Conservation (phyloP, 306 rosid species). For the Dicorynia guianensis region DNA sequence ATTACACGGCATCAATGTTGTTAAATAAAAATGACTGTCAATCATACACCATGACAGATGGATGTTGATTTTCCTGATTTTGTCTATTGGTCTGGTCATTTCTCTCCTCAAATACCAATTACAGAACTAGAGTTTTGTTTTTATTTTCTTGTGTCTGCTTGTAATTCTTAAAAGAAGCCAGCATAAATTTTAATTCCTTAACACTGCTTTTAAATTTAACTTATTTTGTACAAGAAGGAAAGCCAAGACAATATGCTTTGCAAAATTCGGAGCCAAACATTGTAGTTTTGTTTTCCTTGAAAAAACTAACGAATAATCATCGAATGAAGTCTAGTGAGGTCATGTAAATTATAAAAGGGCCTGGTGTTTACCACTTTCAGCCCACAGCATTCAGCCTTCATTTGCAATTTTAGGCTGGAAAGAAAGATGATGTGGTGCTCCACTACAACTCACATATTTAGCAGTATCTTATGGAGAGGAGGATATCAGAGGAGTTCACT, state of each 20-base stretch:
- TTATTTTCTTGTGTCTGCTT: neutral
- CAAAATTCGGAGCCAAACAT: neutral
- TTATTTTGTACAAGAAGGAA: neutral
- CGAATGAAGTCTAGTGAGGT: neutral
- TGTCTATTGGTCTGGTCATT: constrained; percentile 1
- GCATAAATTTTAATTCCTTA: neutral
- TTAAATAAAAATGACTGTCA: neutral
- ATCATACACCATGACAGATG: constrained; percentile 23
- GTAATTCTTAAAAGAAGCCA: constrained; percentile 5
- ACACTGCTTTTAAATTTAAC: neutral
- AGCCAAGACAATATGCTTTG: neutral
- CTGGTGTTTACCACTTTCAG: neutral
- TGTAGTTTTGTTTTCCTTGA: neutral
- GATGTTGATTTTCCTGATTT: neutral
- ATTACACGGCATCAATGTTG: neutral
- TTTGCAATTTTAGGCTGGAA: neutral
- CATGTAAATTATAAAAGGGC: neutral
- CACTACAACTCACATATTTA: constrained; percentile 16
- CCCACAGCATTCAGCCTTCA: neutral
- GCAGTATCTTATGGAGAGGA: constrained; percentile 12
- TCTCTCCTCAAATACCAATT: neutral
- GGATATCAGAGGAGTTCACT: constrained; percentile 4
- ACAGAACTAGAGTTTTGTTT: neutral
- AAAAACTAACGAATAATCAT: neutral
- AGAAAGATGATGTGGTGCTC: neutral